These are phyloP conservation scores for Tylopilus sp. DNA, from an alignment of 768 basidiomycete species.

Conservation along the genomic window DNA sequence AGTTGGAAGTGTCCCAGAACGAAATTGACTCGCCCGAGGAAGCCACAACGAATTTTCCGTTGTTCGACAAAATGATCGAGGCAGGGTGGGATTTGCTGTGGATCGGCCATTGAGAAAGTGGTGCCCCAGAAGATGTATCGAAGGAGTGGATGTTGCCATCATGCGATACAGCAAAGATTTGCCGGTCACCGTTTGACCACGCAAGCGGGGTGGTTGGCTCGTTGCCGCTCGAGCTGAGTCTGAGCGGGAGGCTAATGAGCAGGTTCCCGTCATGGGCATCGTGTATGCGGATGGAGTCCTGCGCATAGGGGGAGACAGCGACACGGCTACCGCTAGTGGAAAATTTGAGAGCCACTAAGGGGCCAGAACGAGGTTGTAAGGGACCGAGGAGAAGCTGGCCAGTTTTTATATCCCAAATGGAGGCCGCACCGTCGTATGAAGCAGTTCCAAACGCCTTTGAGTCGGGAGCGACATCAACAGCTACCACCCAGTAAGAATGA, in stretches of 20 bases:
- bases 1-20: constrained; percentile 13
- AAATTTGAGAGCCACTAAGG: constrained; percentile 12
- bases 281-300: constrained; percentile 10
- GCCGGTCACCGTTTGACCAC: constrained; percentile 15
- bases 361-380: neutral
- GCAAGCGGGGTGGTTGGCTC: constrained; percentile 14
- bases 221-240: constrained; percentile 11
- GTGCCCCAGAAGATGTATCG: constrained; percentile 8
- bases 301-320: constrained; percentile 5
- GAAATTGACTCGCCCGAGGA: constrained; percentile 8
- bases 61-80: constrained; percentile 10
- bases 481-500: constrained; percentile 11
- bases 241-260: constrained; percentile 8
- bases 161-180: constrained; percentile 9
- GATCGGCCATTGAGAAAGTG: constrained; percentile 12
- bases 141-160: constrained; percentile 10
- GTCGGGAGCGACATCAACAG: constrained; percentile 15
- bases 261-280: constrained; percentile 4
- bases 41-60: constrained; percentile 11
- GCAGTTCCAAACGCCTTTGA: constrained; percentile 9
- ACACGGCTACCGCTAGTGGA: constrained; percentile 5
- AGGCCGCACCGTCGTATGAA: constrained; percentile 10
- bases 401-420: constrained; percentile 13
- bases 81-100: constrained; percentile 2
- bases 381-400: constrained; percentile 10